Percentiles rank a stretch among this genome's conserved stretches.
Conservation (phyloP, 2,329 filamentous ascomycete species). For the Sarocladiaceae sp. region DNA sequence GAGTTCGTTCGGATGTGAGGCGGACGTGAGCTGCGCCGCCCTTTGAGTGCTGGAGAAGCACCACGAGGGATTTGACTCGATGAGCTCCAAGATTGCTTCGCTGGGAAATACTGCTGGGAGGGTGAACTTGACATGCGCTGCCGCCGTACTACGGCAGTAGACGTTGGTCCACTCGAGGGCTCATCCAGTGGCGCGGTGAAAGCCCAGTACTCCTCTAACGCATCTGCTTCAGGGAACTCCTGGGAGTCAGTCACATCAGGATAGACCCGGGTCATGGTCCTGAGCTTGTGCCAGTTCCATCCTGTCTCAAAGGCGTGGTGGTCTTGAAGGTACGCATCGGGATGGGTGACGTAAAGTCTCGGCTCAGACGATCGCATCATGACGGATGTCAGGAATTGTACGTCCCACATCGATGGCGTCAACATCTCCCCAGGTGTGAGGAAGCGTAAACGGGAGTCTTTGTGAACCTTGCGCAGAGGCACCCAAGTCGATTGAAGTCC, state of each 20-base stretch:
- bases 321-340: conserved; percentile 67
- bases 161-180: conserved; percentile 37
- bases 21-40: conserved; percentile 37
- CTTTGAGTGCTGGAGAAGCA: conserved; percentile 31
- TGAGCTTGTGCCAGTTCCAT: conserved; percentile 68
- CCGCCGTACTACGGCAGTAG: conserved; percentile 34
- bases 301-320: conserved; percentile 42
- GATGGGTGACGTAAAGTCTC: conserved; percentile 69
- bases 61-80: conserved; percentile 27
- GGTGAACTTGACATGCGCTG: conserved; percentile 26
- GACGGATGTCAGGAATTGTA: conserved; percentile 62
- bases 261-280: conserved; percentile 53
- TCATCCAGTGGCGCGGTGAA: conserved; percentile 61
- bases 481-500: conserved; percentile 64
- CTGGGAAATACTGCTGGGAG: conserved; percentile 25
- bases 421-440: conserved; percentile 66
- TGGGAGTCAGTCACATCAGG: conserved; percentile 23
- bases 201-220: conserved; percentile 59
- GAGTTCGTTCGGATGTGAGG: conserved; percentile 47
- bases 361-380: conserved; percentile 65
- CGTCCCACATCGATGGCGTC: conserved; percentile 65
- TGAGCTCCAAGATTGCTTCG: conserved; percentile 20
- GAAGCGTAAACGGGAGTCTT: conserved; percentile 65
- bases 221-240: conserved; percentile 54
- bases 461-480: conserved; percentile 70